A percentile compares a stretch with the other conserved stretches of the same genome.
Evolutionary conservation across 768 basidiomycete species (phyloP).

Genomic region (Kwoniella shandongensis): DNA sequence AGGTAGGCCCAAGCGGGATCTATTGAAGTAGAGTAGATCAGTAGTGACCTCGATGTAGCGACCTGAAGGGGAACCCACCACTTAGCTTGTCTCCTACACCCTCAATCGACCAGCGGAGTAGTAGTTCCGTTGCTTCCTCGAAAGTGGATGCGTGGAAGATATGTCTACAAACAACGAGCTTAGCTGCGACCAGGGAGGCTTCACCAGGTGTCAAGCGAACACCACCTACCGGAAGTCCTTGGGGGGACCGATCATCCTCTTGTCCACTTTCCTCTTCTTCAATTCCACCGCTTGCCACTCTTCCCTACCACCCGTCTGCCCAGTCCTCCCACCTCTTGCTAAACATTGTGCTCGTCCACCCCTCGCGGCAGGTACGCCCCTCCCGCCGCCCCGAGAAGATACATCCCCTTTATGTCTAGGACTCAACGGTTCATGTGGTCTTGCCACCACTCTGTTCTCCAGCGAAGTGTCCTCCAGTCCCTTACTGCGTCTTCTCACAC

Average conservation of each 20-base stretch:
- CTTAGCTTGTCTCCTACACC: conserved; percentile 51
- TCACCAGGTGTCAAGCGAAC: background rate
- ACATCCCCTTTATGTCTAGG: too few relatives aligned
- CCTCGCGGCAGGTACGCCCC: background rate
- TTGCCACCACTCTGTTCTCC: too few relatives aligned
- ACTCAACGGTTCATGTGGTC: too few relatives aligned
- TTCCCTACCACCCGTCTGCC: conserved; percentile 6
- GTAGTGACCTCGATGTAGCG: background rate
- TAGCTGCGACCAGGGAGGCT: background rate
- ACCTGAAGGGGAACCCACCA: conserved; percentile 32
- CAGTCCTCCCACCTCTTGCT: conserved; percentile 11
- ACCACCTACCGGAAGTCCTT: conserved; percentile 48
- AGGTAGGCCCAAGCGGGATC: conserved; percentile 52
- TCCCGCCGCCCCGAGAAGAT: background rate
- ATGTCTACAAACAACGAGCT: conserved; percentile 31
- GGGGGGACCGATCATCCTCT: conserved; percentile 45
- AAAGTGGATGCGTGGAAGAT: conserved; percentile 48
- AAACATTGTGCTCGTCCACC: conserved; percentile 11
- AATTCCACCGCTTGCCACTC: conserved; percentile 22
- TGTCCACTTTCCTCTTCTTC: conserved; percentile 44
- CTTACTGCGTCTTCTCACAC: background rate
- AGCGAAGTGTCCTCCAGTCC: too few relatives aligned
- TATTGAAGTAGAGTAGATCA: conserved; percentile 13
- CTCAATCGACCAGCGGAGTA: conserved; percentile 51
- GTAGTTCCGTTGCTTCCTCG: conserved; percentile 51